Evolutionary conservation across 1,139 yeast species (phyloP), one percentile per base, ranked within the genome.

Genomic region (Blastobotrys capitulatus): DNA sequence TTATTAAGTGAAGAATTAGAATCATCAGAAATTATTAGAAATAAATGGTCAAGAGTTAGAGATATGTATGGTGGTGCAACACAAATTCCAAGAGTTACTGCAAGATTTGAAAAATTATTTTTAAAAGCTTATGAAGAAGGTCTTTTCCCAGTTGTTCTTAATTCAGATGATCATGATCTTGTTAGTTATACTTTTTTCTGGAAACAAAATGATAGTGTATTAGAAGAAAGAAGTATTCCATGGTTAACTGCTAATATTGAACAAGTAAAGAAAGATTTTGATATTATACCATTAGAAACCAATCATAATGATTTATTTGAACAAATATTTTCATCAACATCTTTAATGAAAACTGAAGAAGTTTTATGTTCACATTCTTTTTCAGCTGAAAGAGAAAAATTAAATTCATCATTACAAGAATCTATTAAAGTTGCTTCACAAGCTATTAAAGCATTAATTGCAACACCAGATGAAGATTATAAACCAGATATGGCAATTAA

Each of bases 31-130:
- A 54, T 63, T 1, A 62, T 82, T 15, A 73, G 72, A 48, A 74
- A 77, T 42, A 77, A 75, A 52, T 86, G 95, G 95, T 78, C 82
- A 0, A 69, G 72, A 12, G 70, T 82, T 8, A 71, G 87, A 39
- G 77, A 76, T 53, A 71, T 67, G 58, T 69, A 77, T 59, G 92
- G 90, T 1, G 79, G 71, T 1, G 47, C 77, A 0, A 67, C 73
- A 19, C 80, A 79, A 0, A 72, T 83, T 1, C 66, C 67, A 26
- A 73, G 74, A 52, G 83, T 85, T 0, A 72, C 76, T 40, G 75
- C 75, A 44, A 74, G 77, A 2, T 85, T 86, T 77, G 87, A 83
- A 57, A 67, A 68, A 19, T 70, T 82, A 16, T 75, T 86, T 10
- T 54, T 77, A 52, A 68, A 68, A 48, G 79, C 79, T 0, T 77